Evolutionary conservation across 192 early-diverging fungal genomes (phyloP).

Genomic region (Coemansia sp.): DNA sequence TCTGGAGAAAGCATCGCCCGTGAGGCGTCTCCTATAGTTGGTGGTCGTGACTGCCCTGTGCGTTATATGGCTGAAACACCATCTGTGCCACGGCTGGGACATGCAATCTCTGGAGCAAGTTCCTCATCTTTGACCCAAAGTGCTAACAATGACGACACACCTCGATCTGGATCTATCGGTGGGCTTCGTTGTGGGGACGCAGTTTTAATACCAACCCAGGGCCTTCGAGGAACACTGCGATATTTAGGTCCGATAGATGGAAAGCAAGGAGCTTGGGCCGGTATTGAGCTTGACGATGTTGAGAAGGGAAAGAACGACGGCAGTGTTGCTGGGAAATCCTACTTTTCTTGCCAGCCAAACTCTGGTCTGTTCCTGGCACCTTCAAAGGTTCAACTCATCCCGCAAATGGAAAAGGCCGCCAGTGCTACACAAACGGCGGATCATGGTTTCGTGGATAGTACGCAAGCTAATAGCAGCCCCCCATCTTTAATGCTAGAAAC

Average conservation of each 20-base stretch:
- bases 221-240: slow-evolving; percentile 64
- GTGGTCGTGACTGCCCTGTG: too few relatives aligned
- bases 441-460: background rate
- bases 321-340: slow-evolving; percentile 65
- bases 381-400: slow-evolving; percentile 55
- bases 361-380: slow-evolving; percentile 75
- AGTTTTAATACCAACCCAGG: slow-evolving; percentile 66
- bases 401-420: background rate
- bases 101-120: too few relatives aligned
- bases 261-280: slow-evolving; percentile 80
- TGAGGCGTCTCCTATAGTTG: too few relatives aligned
- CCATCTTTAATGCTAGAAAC: background rate
- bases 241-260: slow-evolving; percentile 75
- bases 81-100: too few relatives aligned
- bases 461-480: background rate
- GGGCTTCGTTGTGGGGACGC: slow-evolving; percentile 56
- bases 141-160: background rate
- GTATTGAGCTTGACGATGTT: slow-evolving; percentile 71
- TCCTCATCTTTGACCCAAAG: background rate
- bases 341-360: slow-evolving; percentile 71
- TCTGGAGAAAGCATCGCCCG: too few relatives aligned
- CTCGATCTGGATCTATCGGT: slow-evolving; percentile 11
- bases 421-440: background rate
- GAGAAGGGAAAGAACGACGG: slow-evolving; percentile 83
- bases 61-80: too few relatives aligned